Percentiles rank a stretch among this genome's conserved stretches.
phyloP scores from a whole-genome alignment of 2,329 filamentous ascomycete genomes.

The Epichloe sibirici region DNA sequence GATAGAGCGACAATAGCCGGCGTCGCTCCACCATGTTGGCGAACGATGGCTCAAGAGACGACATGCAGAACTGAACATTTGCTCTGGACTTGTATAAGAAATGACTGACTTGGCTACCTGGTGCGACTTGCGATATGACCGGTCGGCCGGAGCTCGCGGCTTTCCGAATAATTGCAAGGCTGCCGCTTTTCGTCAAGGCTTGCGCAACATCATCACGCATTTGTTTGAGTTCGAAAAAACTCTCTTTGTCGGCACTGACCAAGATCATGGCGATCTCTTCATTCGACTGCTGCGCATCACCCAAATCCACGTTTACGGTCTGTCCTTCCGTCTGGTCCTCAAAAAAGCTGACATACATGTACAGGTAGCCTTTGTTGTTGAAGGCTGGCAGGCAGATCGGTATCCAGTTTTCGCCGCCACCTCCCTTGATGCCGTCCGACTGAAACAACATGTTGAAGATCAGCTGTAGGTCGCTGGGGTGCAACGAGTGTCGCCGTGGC shows the following conservation, averaged over 20 bases:
- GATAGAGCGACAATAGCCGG: constrained; percentile 73
- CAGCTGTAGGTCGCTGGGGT: constrained; percentile 87
- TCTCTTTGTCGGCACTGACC: constrained; percentile 85
- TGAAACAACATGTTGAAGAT: constrained; percentile 99
- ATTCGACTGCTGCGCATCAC: constrained; percentile 49
- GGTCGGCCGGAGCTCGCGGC: constrained; percentile 63
- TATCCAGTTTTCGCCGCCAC: constrained; percentile 92
- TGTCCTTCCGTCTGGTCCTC: constrained; percentile 38
- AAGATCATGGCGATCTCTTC: constrained; percentile 84
- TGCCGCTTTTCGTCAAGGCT: constrained; percentile 65
- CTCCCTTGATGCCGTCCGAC: constrained; percentile 80
- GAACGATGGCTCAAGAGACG: constrained; percentile 63
- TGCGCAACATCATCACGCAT: constrained; percentile 51
- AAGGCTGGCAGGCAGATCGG: constrained; percentile 92
- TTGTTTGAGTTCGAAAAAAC: constrained; percentile 78
- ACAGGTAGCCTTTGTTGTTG: constrained; percentile 91
- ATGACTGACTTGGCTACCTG: constrained; percentile 71
- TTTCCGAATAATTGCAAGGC: constrained; percentile 59
- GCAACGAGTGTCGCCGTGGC: constrained; percentile 87
- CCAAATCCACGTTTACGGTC: constrained; percentile 33
- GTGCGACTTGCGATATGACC: constrained; percentile 60
- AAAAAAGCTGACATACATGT: constrained; percentile 98
- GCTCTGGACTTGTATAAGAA: constrained; percentile 91
- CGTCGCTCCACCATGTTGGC: constrained; percentile 43
- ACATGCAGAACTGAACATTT: constrained; percentile 95